Base-by-base conservation (phyloP, 306 rosid species). In the Canavalia ensiformis region DNA sequence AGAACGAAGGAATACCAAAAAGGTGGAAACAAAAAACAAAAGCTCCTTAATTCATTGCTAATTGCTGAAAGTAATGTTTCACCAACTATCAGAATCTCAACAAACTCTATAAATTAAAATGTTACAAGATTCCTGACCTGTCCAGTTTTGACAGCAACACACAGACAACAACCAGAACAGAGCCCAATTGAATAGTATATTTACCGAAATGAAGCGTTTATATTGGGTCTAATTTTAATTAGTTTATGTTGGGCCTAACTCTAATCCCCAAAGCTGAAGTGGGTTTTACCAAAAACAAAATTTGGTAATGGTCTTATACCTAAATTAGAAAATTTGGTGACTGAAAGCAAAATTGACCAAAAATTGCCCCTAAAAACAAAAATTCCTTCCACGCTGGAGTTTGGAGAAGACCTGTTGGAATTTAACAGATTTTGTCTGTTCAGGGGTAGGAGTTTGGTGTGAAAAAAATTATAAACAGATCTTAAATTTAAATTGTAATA, bases 21-120 rank as follows among this genome's bases (percentile, higher is more conserved):
- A 51, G 65, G 10, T n/a, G 2, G 45, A 76, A 37, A 31, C 37
- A 31, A 63, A 76, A 76, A 76, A 62, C 81, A 65, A 77, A 77
- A 63, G 65, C 65, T 64, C 65, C 39, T 18, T 35, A 37, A 64
- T 49, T 47, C 44, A 51, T 64, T 52, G 65, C 30, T 29, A 65
- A 51, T 64, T 52, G 65, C 13, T 29, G 51, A 77, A 37, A 51
- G 44, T 51, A 41, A 77, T 31, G 45, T 11, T 35, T 5, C 63
- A n/a, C 7, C 30, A 18, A 76, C 34, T 47, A 35, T 47, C 51
- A 5, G 6, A 64, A 64, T 37, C 13, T 67, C 25, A 8, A 44
- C 37, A 67, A 67, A 28, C 2, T 10, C 55, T 31, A 7, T 42
- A 35, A 35, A 33, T 4, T 10, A 8, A 29, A 33, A 11, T 4